A percentile compares a stretch with the other conserved stretches of the same genome.
Evolutionary conservation across 2,329 filamentous ascomycete species (phyloP).

Genomic region (Ceratocystis lukuohia): DNA sequence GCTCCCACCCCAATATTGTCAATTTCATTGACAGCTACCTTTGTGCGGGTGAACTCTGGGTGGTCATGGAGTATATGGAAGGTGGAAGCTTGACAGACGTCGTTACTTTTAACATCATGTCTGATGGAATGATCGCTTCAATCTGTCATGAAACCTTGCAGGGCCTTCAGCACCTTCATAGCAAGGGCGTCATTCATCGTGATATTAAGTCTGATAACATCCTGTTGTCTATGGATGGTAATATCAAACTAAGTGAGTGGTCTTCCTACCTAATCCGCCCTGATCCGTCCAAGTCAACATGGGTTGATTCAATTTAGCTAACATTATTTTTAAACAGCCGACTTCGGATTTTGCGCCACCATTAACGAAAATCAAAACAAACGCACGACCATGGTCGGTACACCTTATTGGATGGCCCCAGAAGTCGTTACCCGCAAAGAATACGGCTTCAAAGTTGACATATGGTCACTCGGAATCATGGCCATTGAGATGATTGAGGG

Average conservation of each 20-base stretch:
- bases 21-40: conserved; percentile 98
- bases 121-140: conserved; percentile 88
- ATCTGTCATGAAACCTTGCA: conserved; percentile 88
- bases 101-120: conserved; percentile 99
- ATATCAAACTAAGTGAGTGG: conserved; percentile 86
- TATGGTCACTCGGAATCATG: conserved; percentile 98
- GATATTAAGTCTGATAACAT: conserved; percentile 99
- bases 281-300: not conserved
- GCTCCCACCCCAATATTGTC: conserved; percentile 95
- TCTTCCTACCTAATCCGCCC: not conserved
- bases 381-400: conserved; percentile 97
- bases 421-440: conserved; percentile 96
- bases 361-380: conserved; percentile 97
- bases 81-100: conserved; percentile 95
- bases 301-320: not conserved
- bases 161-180: conserved; percentile 88
- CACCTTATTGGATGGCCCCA: conserved; percentile 99
- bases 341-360: conserved; percentile 97
- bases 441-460: conserved; percentile 96
- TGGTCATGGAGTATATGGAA: conserved; percentile 99
- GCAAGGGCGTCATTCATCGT: conserved; percentile 93
- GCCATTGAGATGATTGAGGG: conserved; percentile 99
- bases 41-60: conserved; percentile 82
- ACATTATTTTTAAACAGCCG: conserved; percentile 46
- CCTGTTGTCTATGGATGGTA: conserved; percentile 79